Evolutionary conservation across 2,329 filamentous ascomycete species (phyloP), one percentile per base, ranked within the genome.

Genomic region (Mollisiaceae sp.): DNA sequence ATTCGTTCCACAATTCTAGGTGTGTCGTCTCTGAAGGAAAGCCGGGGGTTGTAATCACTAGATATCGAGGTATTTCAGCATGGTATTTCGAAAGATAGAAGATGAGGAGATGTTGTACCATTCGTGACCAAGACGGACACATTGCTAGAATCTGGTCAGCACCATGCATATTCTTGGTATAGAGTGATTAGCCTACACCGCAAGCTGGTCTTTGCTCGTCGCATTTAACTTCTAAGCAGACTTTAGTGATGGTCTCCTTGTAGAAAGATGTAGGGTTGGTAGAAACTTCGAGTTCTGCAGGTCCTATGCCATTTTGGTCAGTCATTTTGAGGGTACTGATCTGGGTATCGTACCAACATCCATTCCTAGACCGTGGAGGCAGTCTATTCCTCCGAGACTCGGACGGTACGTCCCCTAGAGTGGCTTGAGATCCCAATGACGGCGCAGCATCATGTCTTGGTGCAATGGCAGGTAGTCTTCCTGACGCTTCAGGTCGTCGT

Each of bases 11-110:
- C 79, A 39, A 84, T 79, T 60, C 82, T 79, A 39, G 77, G 75
- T n/a, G 83, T 85, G 69, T 85, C 83, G 73, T 85, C 80, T 67
- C 81, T 79, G 71, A 85, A 85, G n/a, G 81, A 78, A n/a, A 84
- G 78, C 56, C 85, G 80, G 18, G 84, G 83, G 65, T 81, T 82
- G 75, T 86, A 88, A 71, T 87, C 85, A 73, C 85, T 65, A 45
- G 1, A 15, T 11, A 14, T 43, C 4, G 2, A 60, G n/a, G 4
- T 22, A 27, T 15, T 38, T 64, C 41, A 64, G 62, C 24, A 4
- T 4, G 45, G 20, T 20, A 50, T 20, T 50, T 12, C 6, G n/a
- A 24, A 22, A 22, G 45, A 11, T 9, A 20, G 12, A 9, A 50
- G 22, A 50, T 50, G 18, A 18, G 45, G n/a, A 20, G 11, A 20